A percentile compares a stretch with the other conserved stretches of the same genome.
These are phyloP conservation scores for Fusarium domesticum DNA, from an alignment of 2,329 filamentous ascomycete species.

Conservation along the genomic window DNA sequence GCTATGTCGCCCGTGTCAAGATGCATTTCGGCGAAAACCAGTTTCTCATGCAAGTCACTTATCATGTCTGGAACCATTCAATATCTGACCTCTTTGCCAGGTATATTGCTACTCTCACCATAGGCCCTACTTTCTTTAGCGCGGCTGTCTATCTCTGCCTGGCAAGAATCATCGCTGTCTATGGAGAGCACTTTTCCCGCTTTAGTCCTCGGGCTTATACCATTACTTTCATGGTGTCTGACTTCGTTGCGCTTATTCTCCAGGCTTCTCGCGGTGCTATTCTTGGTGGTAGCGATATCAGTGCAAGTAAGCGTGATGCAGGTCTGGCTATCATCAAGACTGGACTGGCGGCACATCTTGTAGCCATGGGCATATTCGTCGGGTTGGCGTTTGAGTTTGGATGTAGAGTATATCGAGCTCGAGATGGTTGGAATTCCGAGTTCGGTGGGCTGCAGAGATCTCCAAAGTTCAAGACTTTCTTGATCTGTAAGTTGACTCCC, in stretches of 20 bases:
- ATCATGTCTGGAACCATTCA: too few species aligned
- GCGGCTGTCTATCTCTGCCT: slow-evolving; percentile 62
- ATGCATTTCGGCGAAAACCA: slow-evolving; percentile 50
- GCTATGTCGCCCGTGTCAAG: slow-evolving; percentile 57
- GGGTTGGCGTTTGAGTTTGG: slow-evolving; percentile 3
- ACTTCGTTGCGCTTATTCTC: slow-evolving; percentile 48
- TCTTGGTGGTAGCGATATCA: slow-evolving; percentile 9
- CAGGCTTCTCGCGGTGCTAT: slow-evolving; percentile 50
- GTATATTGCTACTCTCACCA: slow-evolving; percentile 50
- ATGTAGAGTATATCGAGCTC: slow-evolving; percentile 1
- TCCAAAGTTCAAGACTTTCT: slow-evolving; percentile 10
- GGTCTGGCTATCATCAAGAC: slow-evolving; percentile 17
- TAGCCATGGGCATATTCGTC: slow-evolving; percentile 12
- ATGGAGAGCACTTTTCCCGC: slow-evolving; percentile 38
- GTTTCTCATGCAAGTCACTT: slow-evolving; percentile 50
- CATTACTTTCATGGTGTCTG: slow-evolving; percentile 45
- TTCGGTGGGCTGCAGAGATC: slow-evolving; percentile 11
- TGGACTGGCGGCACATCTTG: slow-evolving; percentile 15
- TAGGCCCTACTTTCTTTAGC: slow-evolving; percentile 61
- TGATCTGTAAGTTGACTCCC: slow-evolving; percentile 13
- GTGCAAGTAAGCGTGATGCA: neutral
- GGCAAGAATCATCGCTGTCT: slow-evolving; percentile 43
- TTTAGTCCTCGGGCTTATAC: slow-evolving; percentile 33
- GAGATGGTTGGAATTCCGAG: slow-evolving; percentile 10
- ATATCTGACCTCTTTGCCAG: slow-evolving; percentile 3